Evolutionary conservation across 2,329 filamentous ascomycete species (phyloP).

Genomic region (Phialemoniopsis sp.): DNA sequence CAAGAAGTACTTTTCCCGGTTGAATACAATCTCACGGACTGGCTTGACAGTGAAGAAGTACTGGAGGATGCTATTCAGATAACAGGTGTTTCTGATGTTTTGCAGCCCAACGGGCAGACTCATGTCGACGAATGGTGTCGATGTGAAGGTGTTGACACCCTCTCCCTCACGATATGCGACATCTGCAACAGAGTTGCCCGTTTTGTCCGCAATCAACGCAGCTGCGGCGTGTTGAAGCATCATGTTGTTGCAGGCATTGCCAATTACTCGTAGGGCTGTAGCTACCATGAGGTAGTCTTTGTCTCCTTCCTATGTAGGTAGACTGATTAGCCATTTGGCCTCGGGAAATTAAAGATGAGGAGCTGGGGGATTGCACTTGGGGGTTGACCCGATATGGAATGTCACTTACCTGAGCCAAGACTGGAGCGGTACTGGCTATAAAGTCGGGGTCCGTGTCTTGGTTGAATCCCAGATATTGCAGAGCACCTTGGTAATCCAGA

Average conservation of each 20-base stretch:
- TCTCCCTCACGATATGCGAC: neutral
- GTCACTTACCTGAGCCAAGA: constrained; percentile 5
- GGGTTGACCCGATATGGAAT: too few species aligned
- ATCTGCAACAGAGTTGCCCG: too few species aligned
- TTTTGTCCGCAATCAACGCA: too few species aligned
- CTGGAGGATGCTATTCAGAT: constrained; percentile 92
- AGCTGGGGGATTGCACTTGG: too few species aligned
- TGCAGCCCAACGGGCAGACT: constrained; percentile 78
- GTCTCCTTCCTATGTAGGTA: constrained; percentile 1
- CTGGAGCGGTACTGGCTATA: constrained; percentile 17
- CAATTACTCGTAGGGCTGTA: constrained; percentile 7
- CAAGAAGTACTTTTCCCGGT: constrained; percentile 69
- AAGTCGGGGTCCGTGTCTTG: constrained; percentile 25
- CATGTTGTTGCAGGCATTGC: constrained; percentile 3
- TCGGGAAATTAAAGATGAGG: too few species aligned
- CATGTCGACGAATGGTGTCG: constrained; percentile 22
- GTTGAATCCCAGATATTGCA: constrained; percentile 29
- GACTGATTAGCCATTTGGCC: too few species aligned
- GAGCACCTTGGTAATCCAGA: constrained; percentile 34
- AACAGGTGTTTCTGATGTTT: constrained; percentile 97
- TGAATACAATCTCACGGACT: constrained; percentile 73
- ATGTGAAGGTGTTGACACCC: constrained; percentile 5
- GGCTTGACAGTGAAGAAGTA: constrained; percentile 89
- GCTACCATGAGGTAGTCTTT: constrained; percentile 11
- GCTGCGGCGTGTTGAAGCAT: too few species aligned